Base-by-base conservation (phyloP, 352 stramenopile species). In the Phytopythium mirpurense region DNA sequence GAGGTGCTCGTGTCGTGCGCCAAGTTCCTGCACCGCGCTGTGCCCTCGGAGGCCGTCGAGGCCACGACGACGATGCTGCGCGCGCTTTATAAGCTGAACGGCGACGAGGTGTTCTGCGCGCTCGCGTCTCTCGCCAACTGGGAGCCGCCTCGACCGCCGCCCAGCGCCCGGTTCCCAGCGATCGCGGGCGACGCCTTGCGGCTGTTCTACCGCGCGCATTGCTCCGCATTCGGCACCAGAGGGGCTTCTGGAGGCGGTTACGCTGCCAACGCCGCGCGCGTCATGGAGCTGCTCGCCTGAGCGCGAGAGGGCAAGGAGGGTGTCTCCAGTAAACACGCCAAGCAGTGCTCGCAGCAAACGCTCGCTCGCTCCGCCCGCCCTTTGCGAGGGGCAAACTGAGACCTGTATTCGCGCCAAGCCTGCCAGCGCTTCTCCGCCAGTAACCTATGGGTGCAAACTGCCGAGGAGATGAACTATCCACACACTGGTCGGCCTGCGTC, bases 71-170 rank as follows among this genome's bases (percentile, higher is more conserved):
- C 70, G 9, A 53, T 90, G 8, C 78, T 91, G 32, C 37, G 51
- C 23, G 62, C 65, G 18, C 56, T 93, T 4, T 70, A 61, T 7
- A 47, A 60, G 14, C 56, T 90, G 14, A 93, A 93, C 37, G 67
- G 76, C 45, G 80, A 93, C 45, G 74, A 90, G 56, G 79, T 90
- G 8, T 90, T 93, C 48, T 80, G 70, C 36, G 60, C 65, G 1
- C 32, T 90, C 42, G 80, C 74, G 14, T 49, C 67, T 38, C 56
- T 86, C 14, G 67, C 68, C 0, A 46, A 72, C 35, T 93, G 83
- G 83, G 47, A 65, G 7, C 79, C 79, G 2, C 72, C 65, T n/a
- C 48, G 36, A 11, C 15, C 54, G 5, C 71, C 79, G 12, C 76
- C 78, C 2, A 75, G 65, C 19, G 16, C 63, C 6, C 64, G 65